Evolutionary conservation across 441 rosid genomes (phyloP).

Genomic region (Gossypium gossypioides): DNA sequence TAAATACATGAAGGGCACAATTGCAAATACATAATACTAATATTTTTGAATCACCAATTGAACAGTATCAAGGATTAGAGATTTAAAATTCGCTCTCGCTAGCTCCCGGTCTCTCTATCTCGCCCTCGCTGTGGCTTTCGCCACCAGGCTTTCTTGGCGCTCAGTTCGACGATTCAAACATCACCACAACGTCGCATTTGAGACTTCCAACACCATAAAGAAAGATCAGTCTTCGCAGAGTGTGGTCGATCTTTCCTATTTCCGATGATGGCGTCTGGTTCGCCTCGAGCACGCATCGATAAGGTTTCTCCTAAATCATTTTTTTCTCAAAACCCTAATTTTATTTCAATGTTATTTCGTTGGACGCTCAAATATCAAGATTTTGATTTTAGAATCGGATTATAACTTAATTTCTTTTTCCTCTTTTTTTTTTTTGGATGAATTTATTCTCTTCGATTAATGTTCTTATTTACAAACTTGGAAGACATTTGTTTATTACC

Average conservation of each 20-base stretch:
- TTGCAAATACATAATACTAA: background rate
- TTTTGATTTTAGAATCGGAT: background rate
- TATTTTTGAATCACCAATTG: background rate
- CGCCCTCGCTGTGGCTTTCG: conserved; percentile 7
- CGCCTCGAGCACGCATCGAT: conserved; percentile 49
- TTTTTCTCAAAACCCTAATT: background rate
- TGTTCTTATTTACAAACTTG: background rate
- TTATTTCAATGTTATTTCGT: background rate
- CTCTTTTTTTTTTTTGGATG: background rate
- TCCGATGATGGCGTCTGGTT: conserved; percentile 52
- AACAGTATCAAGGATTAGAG: background rate
- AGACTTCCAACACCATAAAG: conserved; percentile 10
- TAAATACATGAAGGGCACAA: background rate
- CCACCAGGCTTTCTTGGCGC: conserved; percentile 22
- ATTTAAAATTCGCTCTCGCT: background rate
- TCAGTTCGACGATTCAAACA: conserved; percentile 14
- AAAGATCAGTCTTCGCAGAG: conserved; percentile 28
- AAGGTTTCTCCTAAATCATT: conserved; percentile 37
- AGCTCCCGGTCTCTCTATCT: background rate
- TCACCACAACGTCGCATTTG: conserved; percentile 10
- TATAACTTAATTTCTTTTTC: conserved; percentile 2
- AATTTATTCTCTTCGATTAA: conserved; percentile 1
- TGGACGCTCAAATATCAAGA: background rate
- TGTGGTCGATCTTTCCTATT: conserved; percentile 18
- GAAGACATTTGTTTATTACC: background rate